Base-by-base conservation (phyloP, 1,284 basidiomycete genomes). In the Lentinula novae-zelandiae region DNA sequence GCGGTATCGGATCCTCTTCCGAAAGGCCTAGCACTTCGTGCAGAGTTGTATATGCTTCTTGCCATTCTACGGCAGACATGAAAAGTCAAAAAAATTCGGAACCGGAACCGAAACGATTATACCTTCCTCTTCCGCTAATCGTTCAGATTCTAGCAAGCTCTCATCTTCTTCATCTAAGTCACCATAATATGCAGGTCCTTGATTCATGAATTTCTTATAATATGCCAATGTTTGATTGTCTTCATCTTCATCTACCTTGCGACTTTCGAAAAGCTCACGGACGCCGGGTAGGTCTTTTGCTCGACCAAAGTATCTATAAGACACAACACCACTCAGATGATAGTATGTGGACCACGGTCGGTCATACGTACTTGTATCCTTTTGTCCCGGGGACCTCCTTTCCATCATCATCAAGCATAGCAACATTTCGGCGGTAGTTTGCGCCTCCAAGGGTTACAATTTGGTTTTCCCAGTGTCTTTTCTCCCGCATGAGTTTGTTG, bases 251-350 rank as follows among this genome's bases (percentile, higher is more conserved):
- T 93, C 86, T 67, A 85, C 83, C 76, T 93, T 90, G 51, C 88
- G 85, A 70, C 89, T 87, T 69, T 89, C 82, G 71, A 99, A 97
- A 38, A 99, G 82, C 76, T 99, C 96, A 64, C 90, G 90, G 4
- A 98, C 95, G 53, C 97, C 96, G 0, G 96, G 97, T 4, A 99
- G 80, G 58, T 98, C 97, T 70, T 95, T 96, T 3, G 96, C 95
- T 34, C 96, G 87, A 56, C 96, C 97, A 76, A 99, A 99, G 75
- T 98, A 98, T 70, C 93, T 96, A 66, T 3, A 10, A 1, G 51
- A 17, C 20, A 48, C 5, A 13, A n/a, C 15, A 17, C 20, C 20
- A 6, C 22, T 34, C n/a, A 49, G 20, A 27, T 5, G 3, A 20
- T 33, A 6, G 44, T 10, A 17, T 5, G 40, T 9, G 20, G 53